Evolutionary conservation across 371 early-diverging fungal species (phyloP), one percentile per base, ranked within the genome.

Genomic region (Zancudomyces culisetae): DNA sequence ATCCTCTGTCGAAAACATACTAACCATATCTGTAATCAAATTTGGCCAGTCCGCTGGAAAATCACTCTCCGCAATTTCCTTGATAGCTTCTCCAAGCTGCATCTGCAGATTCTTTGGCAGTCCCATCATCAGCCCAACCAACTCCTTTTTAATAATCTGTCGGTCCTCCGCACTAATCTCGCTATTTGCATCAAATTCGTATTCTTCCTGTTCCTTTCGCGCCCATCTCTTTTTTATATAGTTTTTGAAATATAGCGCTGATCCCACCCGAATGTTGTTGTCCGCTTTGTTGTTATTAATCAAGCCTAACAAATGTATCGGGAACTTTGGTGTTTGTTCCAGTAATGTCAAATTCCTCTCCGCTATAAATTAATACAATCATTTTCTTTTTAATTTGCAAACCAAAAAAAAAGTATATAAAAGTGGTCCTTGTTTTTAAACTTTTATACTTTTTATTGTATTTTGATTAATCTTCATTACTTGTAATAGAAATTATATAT

Each of bases 161-260:
- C 95, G 79, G 69, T 91, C 92, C 27, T 71, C 70, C 0, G 53
- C 39, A 0, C 77, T 43, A 28, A 94, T 76, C 26, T 56, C 71
- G 55, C 75, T 72, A 51, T 61, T 59, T 4, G 63, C 56, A 30
- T 64, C 63, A n/a, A n/a, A n/a, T n/a, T n/a, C n/a, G n/a, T n/a
- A n/a, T n/a, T n/a, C n/a, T n/a, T n/a, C n/a, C n/a, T n/a, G n/a
- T 23, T 73, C 73, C 54, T 47, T 42, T 60, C 67, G 66, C 28
- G 71, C 72, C 98, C 98, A 98, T 56, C 82, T 63, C 53, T 83
- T 77, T 55, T 85, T 84, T 57, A 93, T 68, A 63, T 78, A 89
- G 65, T 98, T 98, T 66, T 98, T 98, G 66, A 98, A 92, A 57
- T 83, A 82, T 30, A 98, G 63, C 19, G 89, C 77, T 13, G 82